Conservation (phyloP, 352 stramenopile species). For the Pythium scleroteichum region DNA sequence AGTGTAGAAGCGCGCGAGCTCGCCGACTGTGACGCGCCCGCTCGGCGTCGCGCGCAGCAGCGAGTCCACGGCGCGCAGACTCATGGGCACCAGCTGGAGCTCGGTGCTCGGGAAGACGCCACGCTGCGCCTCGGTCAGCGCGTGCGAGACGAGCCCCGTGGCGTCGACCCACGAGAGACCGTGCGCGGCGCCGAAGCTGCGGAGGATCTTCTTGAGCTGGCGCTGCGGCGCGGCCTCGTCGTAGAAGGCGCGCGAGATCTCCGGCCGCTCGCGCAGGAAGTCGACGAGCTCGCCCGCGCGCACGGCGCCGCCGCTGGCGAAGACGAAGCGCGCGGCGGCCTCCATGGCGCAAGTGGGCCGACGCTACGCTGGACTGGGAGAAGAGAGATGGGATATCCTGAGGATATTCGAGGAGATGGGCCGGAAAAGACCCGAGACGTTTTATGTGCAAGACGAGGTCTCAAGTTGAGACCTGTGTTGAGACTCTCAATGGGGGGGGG, state of each 20-base stretch:
- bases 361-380: no score
- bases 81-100: neutral
- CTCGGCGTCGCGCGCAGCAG: neutral
- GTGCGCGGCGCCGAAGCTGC: neutral
- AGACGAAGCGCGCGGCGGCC: constrained; percentile 20
- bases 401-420: no score
- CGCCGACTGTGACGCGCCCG: neutral
- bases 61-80: constrained; percentile 7
- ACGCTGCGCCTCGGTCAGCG: constrained; percentile 8
- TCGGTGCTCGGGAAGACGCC: neutral
- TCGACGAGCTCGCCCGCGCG: constrained; percentile 3
- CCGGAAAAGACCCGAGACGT: no score
- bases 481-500: no score
- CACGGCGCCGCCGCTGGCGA: constrained; percentile 12
- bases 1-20: neutral
- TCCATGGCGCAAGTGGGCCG: constrained; percentile 13
- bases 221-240: constrained; percentile 7
- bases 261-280: constrained; percentile 4
- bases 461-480: no score
- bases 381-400: no score
- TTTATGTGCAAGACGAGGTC: no score
- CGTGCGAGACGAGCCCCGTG: constrained; percentile 2
- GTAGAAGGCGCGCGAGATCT: neutral
- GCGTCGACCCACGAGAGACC: constrained; percentile 14
- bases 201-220: constrained; percentile 20